Evolutionary conservation across 129 eudicot species (phyloP).

Genomic region (Saposhnikovia divaricata): DNA sequence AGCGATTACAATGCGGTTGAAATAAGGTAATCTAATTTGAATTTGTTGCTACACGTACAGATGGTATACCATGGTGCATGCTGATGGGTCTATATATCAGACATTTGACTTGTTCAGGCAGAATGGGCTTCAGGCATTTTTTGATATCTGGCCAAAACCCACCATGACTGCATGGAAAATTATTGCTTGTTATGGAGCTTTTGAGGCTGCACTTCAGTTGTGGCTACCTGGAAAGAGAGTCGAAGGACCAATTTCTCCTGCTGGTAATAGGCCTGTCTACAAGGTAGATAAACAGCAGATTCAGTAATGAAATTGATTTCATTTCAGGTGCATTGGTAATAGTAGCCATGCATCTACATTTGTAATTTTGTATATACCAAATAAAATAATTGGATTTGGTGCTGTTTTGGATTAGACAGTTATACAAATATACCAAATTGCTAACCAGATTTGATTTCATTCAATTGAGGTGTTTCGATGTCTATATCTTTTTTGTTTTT

Average conservation of each 20-base stretch:
- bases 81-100: constrained; percentile 70
- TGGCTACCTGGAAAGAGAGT: constrained; percentile 78
- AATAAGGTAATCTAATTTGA: background rate
- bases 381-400: background rate
- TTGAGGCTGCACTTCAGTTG: constrained; percentile 94
- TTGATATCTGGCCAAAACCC: constrained; percentile 91
- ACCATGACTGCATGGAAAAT: constrained; percentile 68
- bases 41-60: constrained; percentile 35
- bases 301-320: background rate
- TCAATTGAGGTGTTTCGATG: background rate
- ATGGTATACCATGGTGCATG: constrained; percentile 99
- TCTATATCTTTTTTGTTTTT: constrained; percentile 12
- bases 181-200: constrained; percentile 67
- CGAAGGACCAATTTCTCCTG: constrained; percentile 89
- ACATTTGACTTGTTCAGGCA: constrained; percentile 48
- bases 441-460: background rate
- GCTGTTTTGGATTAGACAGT: no score
- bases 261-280: constrained; percentile 82
- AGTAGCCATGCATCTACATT: background rate
- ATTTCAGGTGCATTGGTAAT: background rate
- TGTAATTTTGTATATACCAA: background rate
- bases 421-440: background rate
- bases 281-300: constrained; percentile 36
- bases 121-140: constrained; percentile 61
- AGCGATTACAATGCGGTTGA: background rate